phyloP scores from a whole-genome alignment of 116 monocot genomes.

The Dioscorea cayenensis region DNA sequence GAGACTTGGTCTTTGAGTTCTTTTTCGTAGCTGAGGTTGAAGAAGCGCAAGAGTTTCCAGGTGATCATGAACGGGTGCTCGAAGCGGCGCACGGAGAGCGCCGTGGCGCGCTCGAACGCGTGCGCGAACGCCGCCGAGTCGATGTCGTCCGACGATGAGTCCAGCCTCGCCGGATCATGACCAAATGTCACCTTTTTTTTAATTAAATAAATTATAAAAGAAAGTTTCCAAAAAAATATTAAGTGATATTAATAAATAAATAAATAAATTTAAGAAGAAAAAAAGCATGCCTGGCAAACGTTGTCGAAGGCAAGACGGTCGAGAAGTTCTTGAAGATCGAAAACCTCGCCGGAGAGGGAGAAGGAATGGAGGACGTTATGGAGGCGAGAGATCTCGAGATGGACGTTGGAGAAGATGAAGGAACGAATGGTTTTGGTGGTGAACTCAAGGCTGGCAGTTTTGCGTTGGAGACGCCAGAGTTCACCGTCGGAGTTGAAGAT shows the following conservation, averaged over 20 bases:
- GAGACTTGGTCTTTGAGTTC: neutral
- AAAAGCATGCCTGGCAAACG: neutral
- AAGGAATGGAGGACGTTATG: neutral
- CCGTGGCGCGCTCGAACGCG: neutral
- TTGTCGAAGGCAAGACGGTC: conserved; percentile 13
- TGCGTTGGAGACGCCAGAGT: conserved; percentile 15
- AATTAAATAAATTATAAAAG: too few relatives aligned
- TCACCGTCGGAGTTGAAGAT: conserved; percentile 28
- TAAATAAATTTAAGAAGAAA: too few relatives aligned
- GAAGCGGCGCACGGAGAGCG: neutral
- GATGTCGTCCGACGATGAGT: neutral
- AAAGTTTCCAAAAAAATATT: too few relatives aligned
- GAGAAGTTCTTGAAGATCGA: conserved; percentile 14
- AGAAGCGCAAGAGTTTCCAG: neutral
- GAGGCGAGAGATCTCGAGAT: neutral
- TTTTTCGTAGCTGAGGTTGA: neutral
- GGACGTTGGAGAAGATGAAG: neutral
- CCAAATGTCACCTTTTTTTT: neutral
- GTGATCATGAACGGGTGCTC: neutral
- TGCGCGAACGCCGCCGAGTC: neutral
- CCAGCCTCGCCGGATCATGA: neutral
- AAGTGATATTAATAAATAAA: too few relatives aligned
- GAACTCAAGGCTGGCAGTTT: conserved; percentile 8
- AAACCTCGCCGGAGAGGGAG: neutral
- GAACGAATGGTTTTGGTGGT: neutral